Conservation (phyloP, 768 basidiomycete genomes). For the Boletus subparvulus region DNA sequence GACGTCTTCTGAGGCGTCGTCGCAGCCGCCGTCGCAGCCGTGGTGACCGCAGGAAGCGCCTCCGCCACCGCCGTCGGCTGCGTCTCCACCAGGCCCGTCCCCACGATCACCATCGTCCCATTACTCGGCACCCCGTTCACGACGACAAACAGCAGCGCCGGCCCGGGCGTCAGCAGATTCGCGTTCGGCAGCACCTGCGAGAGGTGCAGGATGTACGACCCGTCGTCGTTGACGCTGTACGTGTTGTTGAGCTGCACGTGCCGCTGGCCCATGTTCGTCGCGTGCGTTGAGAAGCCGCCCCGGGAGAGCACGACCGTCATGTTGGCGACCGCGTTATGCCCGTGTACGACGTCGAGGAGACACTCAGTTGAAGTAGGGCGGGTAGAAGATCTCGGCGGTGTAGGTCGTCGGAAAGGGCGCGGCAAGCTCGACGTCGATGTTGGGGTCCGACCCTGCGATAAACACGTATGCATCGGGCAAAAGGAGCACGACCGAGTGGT, state of each 20-base stretch:
- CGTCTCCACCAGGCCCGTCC: conserved; percentile 71
- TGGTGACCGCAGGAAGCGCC: conserved; percentile 41
- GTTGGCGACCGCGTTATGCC: conserved; percentile 71
- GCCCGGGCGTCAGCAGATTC: conserved; percentile 87
- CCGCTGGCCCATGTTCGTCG: conserved; percentile 88
- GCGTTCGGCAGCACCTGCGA: conserved; percentile 82
- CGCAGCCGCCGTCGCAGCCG: conserved; percentile 36
- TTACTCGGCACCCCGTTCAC: conserved; percentile 83
- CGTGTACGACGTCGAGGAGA: conserved; percentile 65
- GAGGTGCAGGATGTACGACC: conserved; percentile 75
- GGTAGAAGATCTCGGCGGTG: conserved; percentile 86
- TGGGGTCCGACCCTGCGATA: conserved; percentile 92
- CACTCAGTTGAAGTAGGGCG: conserved; percentile 86
- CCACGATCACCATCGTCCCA: conserved; percentile 74
- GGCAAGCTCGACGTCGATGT: conserved; percentile 72
- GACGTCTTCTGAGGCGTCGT: not conserved
- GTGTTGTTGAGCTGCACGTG: conserved; percentile 81
- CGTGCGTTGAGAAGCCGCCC: conserved; percentile 83
- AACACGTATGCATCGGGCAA: conserved; percentile 85
- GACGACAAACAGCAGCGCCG: conserved; percentile 78
- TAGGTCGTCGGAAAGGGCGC: conserved; percentile 75
- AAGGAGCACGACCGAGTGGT: conserved; percentile 90
- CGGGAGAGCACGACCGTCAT: conserved; percentile 77
- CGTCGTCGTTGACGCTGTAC: conserved; percentile 76
- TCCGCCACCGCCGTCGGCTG: conserved; percentile 54